Conservation (phyloP, 225 moss, liverwort and hornwort genomes). For the Physcomitrellopsis africana region DNA sequence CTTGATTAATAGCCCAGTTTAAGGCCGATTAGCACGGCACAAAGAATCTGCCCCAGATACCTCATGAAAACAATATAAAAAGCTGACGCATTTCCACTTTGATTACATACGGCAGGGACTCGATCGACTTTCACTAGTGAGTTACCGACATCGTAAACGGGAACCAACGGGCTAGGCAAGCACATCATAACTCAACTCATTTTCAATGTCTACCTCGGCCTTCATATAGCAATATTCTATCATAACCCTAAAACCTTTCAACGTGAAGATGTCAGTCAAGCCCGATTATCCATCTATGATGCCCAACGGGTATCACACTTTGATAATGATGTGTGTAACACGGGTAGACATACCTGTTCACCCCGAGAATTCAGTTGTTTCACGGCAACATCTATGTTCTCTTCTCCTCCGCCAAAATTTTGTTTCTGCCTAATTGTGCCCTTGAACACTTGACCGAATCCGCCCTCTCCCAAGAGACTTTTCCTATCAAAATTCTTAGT, state of each 20-base stretch:
- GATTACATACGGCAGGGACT: neutral
- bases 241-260: no score
- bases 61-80: neutral
- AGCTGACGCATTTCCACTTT: neutral
- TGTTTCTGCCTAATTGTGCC: conserved; percentile 48
- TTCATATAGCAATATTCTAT: no score
- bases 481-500: conserved; percentile 52
- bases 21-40: neutral
- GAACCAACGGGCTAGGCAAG: neutral
- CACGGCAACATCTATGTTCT: conserved; percentile 59
- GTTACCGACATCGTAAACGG: neutral
- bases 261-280: no score
- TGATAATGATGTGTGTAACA: neutral
- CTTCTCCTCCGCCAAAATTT: conserved; percentile 46
- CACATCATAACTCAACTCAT: no score
- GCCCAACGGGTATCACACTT: neutral
- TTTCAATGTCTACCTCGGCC: no score
- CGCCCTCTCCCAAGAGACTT: conserved; percentile 55
- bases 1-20: neutral
- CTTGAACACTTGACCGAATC: conserved; percentile 63
- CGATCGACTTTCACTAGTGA: neutral
- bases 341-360: conserved; percentile 44
- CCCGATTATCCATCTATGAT: no score
- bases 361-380: conserved; percentile 62
- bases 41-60: neutral